Evolutionary conservation across 108 stramenopile genomes (phyloP).

Genomic region (Nitzschia inconspicua): DNA sequence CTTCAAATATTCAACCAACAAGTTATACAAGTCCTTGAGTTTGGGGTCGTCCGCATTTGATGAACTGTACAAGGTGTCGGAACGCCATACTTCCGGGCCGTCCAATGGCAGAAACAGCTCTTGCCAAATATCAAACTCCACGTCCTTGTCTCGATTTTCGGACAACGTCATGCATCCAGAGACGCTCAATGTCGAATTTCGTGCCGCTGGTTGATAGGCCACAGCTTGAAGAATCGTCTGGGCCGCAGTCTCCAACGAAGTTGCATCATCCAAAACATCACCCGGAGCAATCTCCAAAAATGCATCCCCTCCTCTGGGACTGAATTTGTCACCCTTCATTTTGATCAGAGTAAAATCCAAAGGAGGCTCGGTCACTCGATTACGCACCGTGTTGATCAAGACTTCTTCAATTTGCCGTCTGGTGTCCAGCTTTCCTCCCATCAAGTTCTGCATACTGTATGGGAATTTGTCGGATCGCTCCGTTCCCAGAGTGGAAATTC

Average conservation of each 20-base stretch:
- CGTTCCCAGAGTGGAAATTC: slow-evolving; percentile 73
- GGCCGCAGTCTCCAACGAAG: slow-evolving; percentile 28
- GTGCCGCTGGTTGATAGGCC: slow-evolving; percentile 43
- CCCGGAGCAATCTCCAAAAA: slow-evolving; percentile 38
- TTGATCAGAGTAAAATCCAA: slow-evolving; percentile 84
- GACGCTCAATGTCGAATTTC: slow-evolving; percentile 35
- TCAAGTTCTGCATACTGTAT: slow-evolving; percentile 73
- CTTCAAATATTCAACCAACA: slow-evolving; percentile 53
- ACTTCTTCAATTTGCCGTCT: slow-evolving; percentile 68
- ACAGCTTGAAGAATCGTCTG: slow-evolving; percentile 34
- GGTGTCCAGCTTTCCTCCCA: slow-evolving; percentile 73
- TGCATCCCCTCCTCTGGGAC: neutral
- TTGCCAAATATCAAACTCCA: slow-evolving; percentile 53
- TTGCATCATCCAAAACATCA: slow-evolving; percentile 49
- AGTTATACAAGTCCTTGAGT: slow-evolving; percentile 10
- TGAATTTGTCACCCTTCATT: slow-evolving; percentile 49
- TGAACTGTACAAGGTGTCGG: neutral
- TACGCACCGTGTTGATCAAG: slow-evolving; percentile 41
- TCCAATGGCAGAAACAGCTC: slow-evolving; percentile 67
- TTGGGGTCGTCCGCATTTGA: slow-evolving; percentile 21
- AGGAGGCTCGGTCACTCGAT: slow-evolving; percentile 41
- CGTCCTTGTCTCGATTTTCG: slow-evolving; percentile 16
- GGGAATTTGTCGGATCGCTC: slow-evolving; percentile 71
- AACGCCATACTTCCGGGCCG: slow-evolving; percentile 69
- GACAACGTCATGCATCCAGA: slow-evolving; percentile 24